Evolutionary conservation across 768 basidiomycete genomes (phyloP), one percentile per base, ranked within the genome.

Genomic region (Hemileccinum impolitum): DNA sequence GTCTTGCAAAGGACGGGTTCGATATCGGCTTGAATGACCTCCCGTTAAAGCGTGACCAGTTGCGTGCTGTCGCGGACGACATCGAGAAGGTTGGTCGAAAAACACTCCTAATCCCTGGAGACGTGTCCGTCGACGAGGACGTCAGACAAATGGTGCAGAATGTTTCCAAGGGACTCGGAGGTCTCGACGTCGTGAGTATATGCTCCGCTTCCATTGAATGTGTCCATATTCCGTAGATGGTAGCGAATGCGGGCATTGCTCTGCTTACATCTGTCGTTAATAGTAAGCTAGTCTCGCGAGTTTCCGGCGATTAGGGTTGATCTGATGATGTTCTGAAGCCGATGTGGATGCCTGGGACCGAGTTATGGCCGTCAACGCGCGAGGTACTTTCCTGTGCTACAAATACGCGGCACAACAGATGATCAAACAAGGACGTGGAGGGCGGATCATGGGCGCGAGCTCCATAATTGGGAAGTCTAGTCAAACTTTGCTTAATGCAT

Each of bases 101-200:
- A 14, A 44, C 58, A 12, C 43, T 48, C 3, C 35, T 62, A 14
- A 45, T 61, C 28, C 31, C 51, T 12, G 60, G 62, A 0, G 75
- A 79, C 51, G 72, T 79, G 8, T 62, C 67, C 3, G 45, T 58
- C 1, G 76, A 78, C 44, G 54, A 51, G 2, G 65, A 74, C 12
- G 76, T 79, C 3, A 59, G 71, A 41, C 46, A n/a, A 13, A 65
- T 78, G 59, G 61, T 80, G 2, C 60, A 65, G 7, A 48, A 52
- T 0, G 58, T 59, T 12, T 60, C 63, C 9, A 38, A 59, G 2
- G 54, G 54, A 12, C 58, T 78, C 11, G 77, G 52, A 3, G 58
- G 45, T 3, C 26, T 51, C 6, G 35, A 44, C n/a, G 43, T 43
- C 6, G 43, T 43, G 31, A 34, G 31, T 34, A 23, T 18, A 17